Evolutionary conservation across 352 stramenopile genomes (phyloP), one percentile per base, ranked within the genome.

Genomic region (Blastocystis sp.): DNA sequence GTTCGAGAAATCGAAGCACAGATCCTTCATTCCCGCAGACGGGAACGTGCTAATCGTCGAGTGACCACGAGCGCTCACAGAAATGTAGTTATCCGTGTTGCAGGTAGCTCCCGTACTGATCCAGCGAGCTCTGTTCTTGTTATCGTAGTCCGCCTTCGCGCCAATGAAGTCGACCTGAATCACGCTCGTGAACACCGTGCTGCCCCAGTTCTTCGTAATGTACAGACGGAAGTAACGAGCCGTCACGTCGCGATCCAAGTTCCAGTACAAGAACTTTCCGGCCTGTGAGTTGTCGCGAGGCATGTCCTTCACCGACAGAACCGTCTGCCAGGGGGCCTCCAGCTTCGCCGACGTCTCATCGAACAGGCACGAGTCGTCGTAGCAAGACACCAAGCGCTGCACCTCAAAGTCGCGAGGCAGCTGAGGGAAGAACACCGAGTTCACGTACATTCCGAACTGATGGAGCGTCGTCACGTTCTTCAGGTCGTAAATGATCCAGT

Each of bases 131-230:
- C 36, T 16, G 44, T 72, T 76, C 57, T 61, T 76, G 44, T 76
- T 44, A 16, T 72, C 46, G 6, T 11, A 24, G 3, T n/a, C 63
- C 27, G 75, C 75, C 18, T 81, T 81, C 40, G 57, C 16, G 21
- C 75, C 75, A 21, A 75, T 42, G 63, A 85, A 85, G 36, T 75
- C 38, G 29, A 85, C 59, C 63, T 85, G 57, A 27, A 76, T 76
- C 4, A 85, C 40, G 40, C 57, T 85, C 0, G 75, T 85, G 44
- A 75, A 85, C 63, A 76, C 75, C 4, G 75, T 75, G 27, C 44
- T 85, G 27, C 75, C 75, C 75, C 75, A 85, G 63, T 85, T 85
- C 57, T 76, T 72, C 27, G 75, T 85, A 18, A 85, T 75, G 1
- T 51, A 46, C 57, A 85, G 27, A 75, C 75, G 75, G 75, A 75